These are phyloP conservation scores for Steccherinum ochraceum DNA, from an alignment of 768 basidiomycete genomes.

Conservation along the genomic window DNA sequence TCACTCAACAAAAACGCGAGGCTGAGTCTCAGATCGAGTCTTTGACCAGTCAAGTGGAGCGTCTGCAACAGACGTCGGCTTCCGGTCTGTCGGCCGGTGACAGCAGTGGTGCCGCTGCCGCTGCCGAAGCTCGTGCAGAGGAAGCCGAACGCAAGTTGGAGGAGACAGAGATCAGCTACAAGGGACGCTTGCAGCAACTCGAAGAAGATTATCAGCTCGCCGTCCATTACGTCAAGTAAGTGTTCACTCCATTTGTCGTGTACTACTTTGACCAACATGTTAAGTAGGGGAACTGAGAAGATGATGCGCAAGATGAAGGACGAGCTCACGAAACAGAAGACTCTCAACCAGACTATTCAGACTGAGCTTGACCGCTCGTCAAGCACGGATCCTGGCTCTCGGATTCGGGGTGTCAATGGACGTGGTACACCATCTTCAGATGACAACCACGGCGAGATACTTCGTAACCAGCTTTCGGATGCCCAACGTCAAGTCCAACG, in stretches of 20 bases:
- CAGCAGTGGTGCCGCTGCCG: conserved; percentile 7
- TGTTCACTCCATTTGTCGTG: conserved; percentile 14
- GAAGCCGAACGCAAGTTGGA: conserved; percentile 76
- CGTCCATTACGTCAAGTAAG: conserved; percentile 95
- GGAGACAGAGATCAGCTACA: conserved; percentile 74
- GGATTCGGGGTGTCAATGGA: conserved; percentile 57
- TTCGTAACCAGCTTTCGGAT: conserved; percentile 70
- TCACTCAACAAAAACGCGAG: conserved; percentile 63
- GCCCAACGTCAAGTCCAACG: conserved; percentile 72
- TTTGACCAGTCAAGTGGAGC: conserved; percentile 62
- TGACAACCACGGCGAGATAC: conserved; percentile 49
- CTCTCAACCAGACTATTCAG: conserved; percentile 71
- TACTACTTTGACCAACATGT: not conserved
- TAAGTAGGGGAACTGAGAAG: conserved; percentile 85
- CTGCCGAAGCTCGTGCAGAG: conserved; percentile 39
- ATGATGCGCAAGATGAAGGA: conserved; percentile 97
- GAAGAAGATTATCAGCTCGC: conserved; percentile 96
- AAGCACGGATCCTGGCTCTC: conserved; percentile 42
- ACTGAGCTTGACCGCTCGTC: conserved; percentile 80
- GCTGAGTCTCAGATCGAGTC: conserved; percentile 63
- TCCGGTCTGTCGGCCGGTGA: conserved; percentile 27
- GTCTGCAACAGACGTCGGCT: conserved; percentile 49
- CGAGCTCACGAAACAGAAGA: conserved; percentile 89
- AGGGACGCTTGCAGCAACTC: conserved; percentile 77
- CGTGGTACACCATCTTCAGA: conserved; percentile 75